Conservation (phyloP, 495 filamentous ascomycete genomes). For the Talaromyces adpressus region DNA sequence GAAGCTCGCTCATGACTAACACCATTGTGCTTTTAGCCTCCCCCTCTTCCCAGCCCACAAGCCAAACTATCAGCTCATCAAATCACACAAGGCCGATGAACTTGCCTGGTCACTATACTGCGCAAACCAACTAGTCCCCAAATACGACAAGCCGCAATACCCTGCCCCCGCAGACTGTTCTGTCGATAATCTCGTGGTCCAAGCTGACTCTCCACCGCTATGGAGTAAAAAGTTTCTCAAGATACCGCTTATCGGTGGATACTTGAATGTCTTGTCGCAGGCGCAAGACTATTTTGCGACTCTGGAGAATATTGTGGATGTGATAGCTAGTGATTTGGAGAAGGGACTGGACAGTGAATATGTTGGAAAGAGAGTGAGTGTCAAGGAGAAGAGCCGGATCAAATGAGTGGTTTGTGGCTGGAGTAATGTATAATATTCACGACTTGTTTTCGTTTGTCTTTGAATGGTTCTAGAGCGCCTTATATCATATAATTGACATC, state of each 20-base stretch:
- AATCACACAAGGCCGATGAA: constrained; percentile 12
- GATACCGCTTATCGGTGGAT: constrained; percentile 17
- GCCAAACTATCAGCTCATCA: constrained; percentile 17
- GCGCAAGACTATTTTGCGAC: constrained; percentile 14
- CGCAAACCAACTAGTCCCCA: constrained; percentile 18
- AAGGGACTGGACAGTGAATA: constrained; percentile 14
- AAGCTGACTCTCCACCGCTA: constrained; percentile 14
- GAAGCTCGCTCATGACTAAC: too few relatives aligned
- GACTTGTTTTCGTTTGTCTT: background rate
- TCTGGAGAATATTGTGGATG: constrained; percentile 27
- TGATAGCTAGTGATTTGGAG: constrained; percentile 29
- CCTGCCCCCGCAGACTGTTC: constrained; percentile 12
- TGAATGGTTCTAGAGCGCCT: background rate
- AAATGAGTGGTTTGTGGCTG: background rate
- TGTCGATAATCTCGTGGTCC: constrained; percentile 15
- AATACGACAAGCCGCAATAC: constrained; percentile 11
- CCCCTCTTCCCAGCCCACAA: constrained; percentile 20
- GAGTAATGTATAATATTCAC: background rate
- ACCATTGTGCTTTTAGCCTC: constrained; percentile 11
- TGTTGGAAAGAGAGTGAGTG: constrained; percentile 21
- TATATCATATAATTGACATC: background rate
- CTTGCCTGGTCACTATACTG: constrained; percentile 26
- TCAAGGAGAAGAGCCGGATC: constrained; percentile 13
- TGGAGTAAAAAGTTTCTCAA: constrained; percentile 10
- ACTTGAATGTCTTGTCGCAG: constrained; percentile 16